These are phyloP conservation scores for Noccaea bulbosa DNA, from an alignment of 345 rosid genomes.

Conservation along the genomic window DNA sequence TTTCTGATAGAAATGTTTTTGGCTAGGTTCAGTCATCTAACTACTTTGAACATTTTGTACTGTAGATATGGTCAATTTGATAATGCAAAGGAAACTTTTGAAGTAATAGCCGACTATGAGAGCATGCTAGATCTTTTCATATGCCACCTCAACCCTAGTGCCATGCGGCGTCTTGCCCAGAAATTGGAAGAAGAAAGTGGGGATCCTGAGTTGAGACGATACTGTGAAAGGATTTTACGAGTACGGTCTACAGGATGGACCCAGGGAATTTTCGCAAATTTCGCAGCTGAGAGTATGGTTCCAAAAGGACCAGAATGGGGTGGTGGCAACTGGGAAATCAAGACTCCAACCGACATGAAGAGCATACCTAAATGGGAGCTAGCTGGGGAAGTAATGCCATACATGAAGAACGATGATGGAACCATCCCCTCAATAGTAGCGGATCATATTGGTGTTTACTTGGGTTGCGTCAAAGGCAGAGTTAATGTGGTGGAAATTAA, in stretches of 20 bases:
- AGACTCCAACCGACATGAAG: slow-evolving; percentile 82
- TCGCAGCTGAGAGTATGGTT: slow-evolving; percentile 99
- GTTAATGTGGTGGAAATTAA: slow-evolving; percentile 87
- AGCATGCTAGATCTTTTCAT: slow-evolving; percentile 94
- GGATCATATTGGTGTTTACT: slow-evolving; percentile 91
- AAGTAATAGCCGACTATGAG: slow-evolving; percentile 92
- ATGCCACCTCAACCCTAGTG: slow-evolving; percentile 98
- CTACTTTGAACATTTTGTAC: slow-evolving; percentile 19
- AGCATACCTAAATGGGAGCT: slow-evolving; percentile 92
- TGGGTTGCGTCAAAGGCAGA: slow-evolving; percentile 93
- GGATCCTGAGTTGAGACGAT: slow-evolving; percentile 86
- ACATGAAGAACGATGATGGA: slow-evolving; percentile 96
- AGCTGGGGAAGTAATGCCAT: slow-evolving; percentile 97
- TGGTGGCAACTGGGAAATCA: slow-evolving; percentile 99
- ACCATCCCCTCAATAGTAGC: slow-evolving; percentile 83
- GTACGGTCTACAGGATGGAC: slow-evolving; percentile 97
- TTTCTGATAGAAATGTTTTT: background rate
- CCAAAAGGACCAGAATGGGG: slow-evolving; percentile 99
- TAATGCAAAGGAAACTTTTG: slow-evolving; percentile 95
- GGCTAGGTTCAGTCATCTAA: slow-evolving; percentile 26
- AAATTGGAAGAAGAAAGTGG: slow-evolving; percentile 89
- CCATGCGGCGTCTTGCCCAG: slow-evolving; percentile 97
- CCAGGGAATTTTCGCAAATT: slow-evolving; percentile 97
- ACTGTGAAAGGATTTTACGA: slow-evolving; percentile 93
- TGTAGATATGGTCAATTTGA: slow-evolving; percentile 98